phyloP scores from a whole-genome alignment of 306 rosid species.

The Cucurbita pepo region DNA sequence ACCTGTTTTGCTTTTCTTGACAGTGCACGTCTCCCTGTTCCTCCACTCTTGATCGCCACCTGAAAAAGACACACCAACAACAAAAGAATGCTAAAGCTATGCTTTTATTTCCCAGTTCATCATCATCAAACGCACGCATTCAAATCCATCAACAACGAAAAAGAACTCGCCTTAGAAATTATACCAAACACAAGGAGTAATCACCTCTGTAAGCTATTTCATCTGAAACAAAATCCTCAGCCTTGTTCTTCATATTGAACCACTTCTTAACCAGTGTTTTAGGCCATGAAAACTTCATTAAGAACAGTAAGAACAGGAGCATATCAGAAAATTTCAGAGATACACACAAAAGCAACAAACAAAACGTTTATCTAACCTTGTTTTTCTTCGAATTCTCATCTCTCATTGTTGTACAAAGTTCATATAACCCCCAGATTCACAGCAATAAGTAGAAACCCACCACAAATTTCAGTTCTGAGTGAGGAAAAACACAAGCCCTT shows the following conservation, averaged over 20 bases:
- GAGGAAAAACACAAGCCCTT: not conserved
- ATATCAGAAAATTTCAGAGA: not conserved
- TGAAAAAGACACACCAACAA: constrained; percentile 44
- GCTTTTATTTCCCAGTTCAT: constrained; percentile 39
- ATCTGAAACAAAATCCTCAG: constrained; percentile 82
- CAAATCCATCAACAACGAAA: constrained; percentile 6
- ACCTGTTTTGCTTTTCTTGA: constrained; percentile 93
- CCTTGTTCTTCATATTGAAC: constrained; percentile 87
- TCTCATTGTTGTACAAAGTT: constrained; percentile 80
- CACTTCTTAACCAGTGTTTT: constrained; percentile 92
- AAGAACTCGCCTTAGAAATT: not conserved
- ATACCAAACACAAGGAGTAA: not conserved
- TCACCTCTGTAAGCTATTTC: constrained; percentile 58
- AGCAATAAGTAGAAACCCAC: constrained; percentile 9
- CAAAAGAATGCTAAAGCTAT: constrained; percentile 46
- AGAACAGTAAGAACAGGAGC: constrained; percentile 13
- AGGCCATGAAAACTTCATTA: constrained; percentile 89
- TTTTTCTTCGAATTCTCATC: constrained; percentile 89
- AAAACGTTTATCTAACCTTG: constrained; percentile 65
- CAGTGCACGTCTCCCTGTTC: constrained; percentile 63
- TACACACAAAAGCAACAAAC: constrained; percentile 1
- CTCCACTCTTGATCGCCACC: constrained; percentile 89
- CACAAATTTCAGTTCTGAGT: not conserved
- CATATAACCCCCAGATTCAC: constrained; percentile 36
- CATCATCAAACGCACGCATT: constrained; percentile 20